Base-by-base conservation (phyloP, 441 rosid species). In the Adansonia gregorii region DNA sequence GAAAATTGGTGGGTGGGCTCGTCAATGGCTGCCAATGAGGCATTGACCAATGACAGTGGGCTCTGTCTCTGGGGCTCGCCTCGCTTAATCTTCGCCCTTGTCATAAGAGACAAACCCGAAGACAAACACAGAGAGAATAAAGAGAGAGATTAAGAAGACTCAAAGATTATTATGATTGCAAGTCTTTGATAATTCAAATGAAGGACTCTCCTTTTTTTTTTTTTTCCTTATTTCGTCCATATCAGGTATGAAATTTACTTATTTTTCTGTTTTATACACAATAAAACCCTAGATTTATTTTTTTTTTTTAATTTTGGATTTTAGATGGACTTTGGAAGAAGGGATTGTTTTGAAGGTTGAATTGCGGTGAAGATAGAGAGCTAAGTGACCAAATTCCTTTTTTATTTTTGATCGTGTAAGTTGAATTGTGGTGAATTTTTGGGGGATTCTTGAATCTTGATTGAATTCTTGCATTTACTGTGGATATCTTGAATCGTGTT, bases 401-500 rank as follows among this genome's bases (percentile, higher is more conserved):
- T 52, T 73, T 11, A 7, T 17, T 43, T 71, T 82, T 76, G 46
- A 81, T 82, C 46, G 64, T 43, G 79, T 73, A 31, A 51, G 60
- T 60, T 67, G 77, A 74, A 60, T 8, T 81, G 64, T 68, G 77
- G 74, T 72, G 80, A 70, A 74, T 76, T 82, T 64, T 65, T 52
- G 49, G 75, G 75, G 74, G 76, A 5, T 45, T 67, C 31, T 45
- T 43, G n/a, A 19, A 48, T 68, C 76, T 68, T 80, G 80, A 72
- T 27, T 68, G 82, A 19, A 66, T 80, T 78, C 74, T 78, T 78
- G 75, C 59, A 49, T 72, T 9, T 60, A 19, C 17, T 3, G 77
- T 74, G 73, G 67, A 49, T 83, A 22, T 80, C 78, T 79, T 83
- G 85, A 80, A 65, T 76, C 77, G 88, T 5, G 82, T 78, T 69